Percentiles rank a stretch among this genome's conserved stretches.
Conservation (phyloP, 805 yeast species). For the Candida insectorum region DNA sequence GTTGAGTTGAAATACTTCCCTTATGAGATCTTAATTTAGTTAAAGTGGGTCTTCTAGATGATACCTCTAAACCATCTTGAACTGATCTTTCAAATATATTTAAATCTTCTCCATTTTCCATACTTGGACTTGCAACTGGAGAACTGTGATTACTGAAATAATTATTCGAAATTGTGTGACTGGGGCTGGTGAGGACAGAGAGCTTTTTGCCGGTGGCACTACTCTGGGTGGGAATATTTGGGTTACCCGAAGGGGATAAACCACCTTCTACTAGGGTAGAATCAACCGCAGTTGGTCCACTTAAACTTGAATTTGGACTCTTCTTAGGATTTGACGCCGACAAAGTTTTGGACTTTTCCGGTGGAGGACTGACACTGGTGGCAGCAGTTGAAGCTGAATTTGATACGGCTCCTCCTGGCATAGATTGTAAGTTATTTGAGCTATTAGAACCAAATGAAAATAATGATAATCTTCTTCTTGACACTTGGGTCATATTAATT, state of each 20-base stretch:
- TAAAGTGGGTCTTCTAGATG: constrained; percentile 13
- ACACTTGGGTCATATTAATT: constrained; percentile 6
- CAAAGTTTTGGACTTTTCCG: constrained; percentile 1
- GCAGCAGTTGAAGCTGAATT: neutral
- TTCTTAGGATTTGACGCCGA: too few species aligned
- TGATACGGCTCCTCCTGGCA: neutral
- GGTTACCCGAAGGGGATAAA: constrained; percentile 1
- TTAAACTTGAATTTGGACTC: too few species aligned
- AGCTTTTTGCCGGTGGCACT: too few species aligned
- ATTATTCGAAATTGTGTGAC: too few species aligned
- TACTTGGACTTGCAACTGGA: too few species aligned
- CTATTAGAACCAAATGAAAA: constrained; percentile 16
- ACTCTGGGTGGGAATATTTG: too few species aligned
- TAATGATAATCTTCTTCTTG: constrained; percentile 17
- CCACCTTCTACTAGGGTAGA: neutral
- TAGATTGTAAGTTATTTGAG: constrained; percentile 1
- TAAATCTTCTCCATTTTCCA: constrained; percentile 9
- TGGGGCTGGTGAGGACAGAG: too few species aligned
- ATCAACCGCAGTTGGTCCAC: neutral
- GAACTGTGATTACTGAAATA: too few species aligned
- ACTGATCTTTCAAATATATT: constrained; percentile 41
- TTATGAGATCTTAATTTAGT: constrained; percentile 10
- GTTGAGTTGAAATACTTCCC: neutral
- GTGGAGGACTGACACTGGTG: neutral
- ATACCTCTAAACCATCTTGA: constrained; percentile 21